Base-by-base conservation (phyloP, 495 filamentous ascomycete genomes). In the Margaritispora aquatica region DNA sequence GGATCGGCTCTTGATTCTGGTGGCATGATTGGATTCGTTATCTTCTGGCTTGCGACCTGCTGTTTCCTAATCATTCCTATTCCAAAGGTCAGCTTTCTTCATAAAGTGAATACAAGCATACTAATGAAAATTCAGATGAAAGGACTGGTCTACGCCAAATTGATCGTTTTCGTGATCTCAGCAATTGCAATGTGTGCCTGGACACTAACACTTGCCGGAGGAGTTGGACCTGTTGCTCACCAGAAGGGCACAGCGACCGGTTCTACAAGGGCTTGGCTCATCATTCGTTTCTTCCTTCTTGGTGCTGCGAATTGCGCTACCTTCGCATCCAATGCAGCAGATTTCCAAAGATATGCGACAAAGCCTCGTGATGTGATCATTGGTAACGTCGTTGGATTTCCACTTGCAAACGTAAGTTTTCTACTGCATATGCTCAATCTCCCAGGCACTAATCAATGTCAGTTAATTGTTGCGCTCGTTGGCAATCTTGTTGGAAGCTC, bases 401-500 rank as follows among this genome's bases (percentile, higher is more conserved):
- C 71, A 0, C 1, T 73, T 0, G 65, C 72, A 1, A 70, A 68
- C 34, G 52, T 73, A 22, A 27, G 46, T 48, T 11, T 13, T 22
- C 51, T 8, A 2, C 10, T 3, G 17, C 22, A 13, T 1, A n/a
- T 2, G 2, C 7, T 2, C 22, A 19, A 3, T 19, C 19, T 17
- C 1, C 41, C 20, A 22, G 11, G 17, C 23, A 36, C 57, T 59
- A 27, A 55, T n/a, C 9, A 7, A 29, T 27, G 11, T 17, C 20
- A 57, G 59, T 41, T 62, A 11, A 56, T 66, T 29, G 63, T 71
- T 19, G 63, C 74, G 1, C 54, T 74, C 1, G 62, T 75, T 26
- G 73, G 73, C 21, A 72, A 71, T 57, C 59, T 79, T 23, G 70
- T 73, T 19, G 72, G 73, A 1, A 67, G 69, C 26, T 71, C 71